Conservation (phyloP, 176 grass and related monocot species). For the Lolium perenne region DNA sequence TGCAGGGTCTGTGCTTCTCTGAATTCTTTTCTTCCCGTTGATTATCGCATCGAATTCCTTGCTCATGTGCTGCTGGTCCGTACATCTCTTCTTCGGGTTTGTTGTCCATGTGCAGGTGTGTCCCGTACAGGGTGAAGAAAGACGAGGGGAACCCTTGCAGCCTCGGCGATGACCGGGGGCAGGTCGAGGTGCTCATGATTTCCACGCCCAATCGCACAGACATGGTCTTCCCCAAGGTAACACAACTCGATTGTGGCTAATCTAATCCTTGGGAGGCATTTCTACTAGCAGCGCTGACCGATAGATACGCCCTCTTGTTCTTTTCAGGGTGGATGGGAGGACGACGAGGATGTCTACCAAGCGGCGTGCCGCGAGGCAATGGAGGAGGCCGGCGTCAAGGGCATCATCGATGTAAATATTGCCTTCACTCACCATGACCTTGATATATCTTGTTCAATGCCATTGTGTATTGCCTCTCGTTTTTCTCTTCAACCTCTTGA, state of each 20-base stretch:
- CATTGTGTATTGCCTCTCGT: not conserved
- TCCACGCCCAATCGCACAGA: slow-evolving; percentile 71
- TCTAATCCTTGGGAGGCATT: not conserved
- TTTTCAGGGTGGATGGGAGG: slow-evolving; percentile 85
- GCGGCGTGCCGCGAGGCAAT: slow-evolving; percentile 78
- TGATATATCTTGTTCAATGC: not conserved
- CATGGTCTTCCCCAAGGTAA: slow-evolving; percentile 91
- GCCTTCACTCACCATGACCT: not conserved
- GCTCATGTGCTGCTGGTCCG: not conserved
- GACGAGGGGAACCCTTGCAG: slow-evolving; percentile 42
- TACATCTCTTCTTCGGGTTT: not conserved
- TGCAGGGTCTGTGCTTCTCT: slow-evolving; percentile 52
- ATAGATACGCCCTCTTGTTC: not conserved
- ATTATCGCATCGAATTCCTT: not conserved
- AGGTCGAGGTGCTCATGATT: slow-evolving; percentile 85
- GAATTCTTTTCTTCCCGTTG: not conserved
- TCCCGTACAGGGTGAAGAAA: slow-evolving; percentile 73
- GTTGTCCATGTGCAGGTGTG: slow-evolving; percentile 47
- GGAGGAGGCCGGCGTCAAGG: slow-evolving; percentile 93
- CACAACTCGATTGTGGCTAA: not conserved
- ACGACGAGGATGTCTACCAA: slow-evolving; percentile 80
- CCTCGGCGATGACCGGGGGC: slow-evolving; percentile 15
- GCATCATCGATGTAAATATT: slow-evolving; percentile 61
- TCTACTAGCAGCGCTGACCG: not conserved
- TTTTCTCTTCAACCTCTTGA: not conserved